These are phyloP conservation scores for Sambucus nigra DNA, from an alignment of 129 eudicot species.

Conservation along the genomic window DNA sequence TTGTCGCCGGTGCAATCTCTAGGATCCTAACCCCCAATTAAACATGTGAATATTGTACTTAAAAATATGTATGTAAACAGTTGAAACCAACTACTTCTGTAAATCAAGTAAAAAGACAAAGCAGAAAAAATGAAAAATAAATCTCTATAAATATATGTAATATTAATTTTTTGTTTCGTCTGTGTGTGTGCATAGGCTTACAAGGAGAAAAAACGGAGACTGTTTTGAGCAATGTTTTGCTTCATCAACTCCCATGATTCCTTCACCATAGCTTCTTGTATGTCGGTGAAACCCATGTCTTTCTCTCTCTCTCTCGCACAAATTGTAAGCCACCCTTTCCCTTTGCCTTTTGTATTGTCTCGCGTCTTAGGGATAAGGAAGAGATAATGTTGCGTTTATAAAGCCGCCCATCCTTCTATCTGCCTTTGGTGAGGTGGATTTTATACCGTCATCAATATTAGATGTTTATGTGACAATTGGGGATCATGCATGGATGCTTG, in stretches of 20 bases:
- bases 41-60: neutral
- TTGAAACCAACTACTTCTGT: too few relatives aligned
- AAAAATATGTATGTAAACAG: too few relatives aligned
- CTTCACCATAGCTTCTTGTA: slow-evolving; percentile 65
- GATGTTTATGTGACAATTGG: too few relatives aligned
- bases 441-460: too few relatives aligned
- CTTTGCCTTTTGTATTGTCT: too few relatives aligned
- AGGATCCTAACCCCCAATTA: slow-evolving; percentile 30
- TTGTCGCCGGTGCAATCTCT: slow-evolving; percentile 66
- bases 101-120: neutral
- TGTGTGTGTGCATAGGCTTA: slow-evolving; percentile 17
- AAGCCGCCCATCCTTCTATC: too few relatives aligned
- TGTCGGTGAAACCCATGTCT: slow-evolving; percentile 44
- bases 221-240: slow-evolving; percentile 33
- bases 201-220: slow-evolving; percentile 47
- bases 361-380: too few relatives aligned
- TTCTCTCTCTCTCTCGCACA: slow-evolving; percentile 8
- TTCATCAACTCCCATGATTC: slow-evolving; percentile 72
- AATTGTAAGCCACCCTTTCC: too few relatives aligned
- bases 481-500: too few relatives aligned
- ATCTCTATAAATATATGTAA: neutral
- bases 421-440: too few relatives aligned
- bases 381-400: too few relatives aligned
- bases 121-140: neutral
- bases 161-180: too few relatives aligned